Evolutionary conservation across 2,329 filamentous ascomycete species (phyloP).

Genomic region (Xylogone sp.): DNA sequence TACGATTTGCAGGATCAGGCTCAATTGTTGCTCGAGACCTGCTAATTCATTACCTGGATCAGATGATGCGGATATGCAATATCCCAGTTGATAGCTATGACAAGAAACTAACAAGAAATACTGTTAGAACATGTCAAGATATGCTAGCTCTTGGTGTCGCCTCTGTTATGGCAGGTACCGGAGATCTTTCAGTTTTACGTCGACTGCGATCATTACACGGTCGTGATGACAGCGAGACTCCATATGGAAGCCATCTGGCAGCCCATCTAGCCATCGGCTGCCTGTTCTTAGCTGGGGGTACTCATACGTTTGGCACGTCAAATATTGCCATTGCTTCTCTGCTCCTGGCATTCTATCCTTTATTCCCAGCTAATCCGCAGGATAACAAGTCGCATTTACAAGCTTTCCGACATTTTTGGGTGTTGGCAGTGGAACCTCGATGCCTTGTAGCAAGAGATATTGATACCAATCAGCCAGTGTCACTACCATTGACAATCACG

Average conservation of each 20-base stretch:
- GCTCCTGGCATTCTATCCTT: conserved; percentile 87
- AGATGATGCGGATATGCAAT: conserved; percentile 74
- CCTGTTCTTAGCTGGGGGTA: conserved; percentile 89
- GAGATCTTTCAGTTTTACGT: conserved; percentile 80
- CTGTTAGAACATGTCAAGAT: conserved; percentile 88
- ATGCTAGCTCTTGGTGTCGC: conserved; percentile 76
- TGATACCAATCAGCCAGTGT: conserved; percentile 75
- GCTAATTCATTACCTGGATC: conserved; percentile 78
- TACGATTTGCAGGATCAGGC: conserved; percentile 72
- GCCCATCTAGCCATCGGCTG: conserved; percentile 88
- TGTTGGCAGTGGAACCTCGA: conserved; percentile 82
- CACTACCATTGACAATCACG: conserved; percentile 63
- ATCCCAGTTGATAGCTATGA: conserved; percentile 64
- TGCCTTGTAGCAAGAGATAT: conserved; percentile 87
- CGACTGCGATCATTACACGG: conserved; percentile 85
- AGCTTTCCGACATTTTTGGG: conserved; percentile 96
- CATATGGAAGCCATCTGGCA: conserved; percentile 92
- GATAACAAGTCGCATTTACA: conserved; percentile 95
- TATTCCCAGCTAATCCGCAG: conserved; percentile 84
- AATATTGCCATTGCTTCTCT: conserved; percentile 83
- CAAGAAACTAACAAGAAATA: conserved; percentile 75
- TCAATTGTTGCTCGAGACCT: conserved; percentile 72
- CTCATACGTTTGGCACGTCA: conserved; percentile 84
- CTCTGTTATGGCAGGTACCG: conserved; percentile 93
- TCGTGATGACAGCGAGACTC: conserved; percentile 75